Evolutionary conservation across 225 moss, liverwort and hornwort genomes (phyloP).

Genomic region (Polytrichum commune): DNA sequence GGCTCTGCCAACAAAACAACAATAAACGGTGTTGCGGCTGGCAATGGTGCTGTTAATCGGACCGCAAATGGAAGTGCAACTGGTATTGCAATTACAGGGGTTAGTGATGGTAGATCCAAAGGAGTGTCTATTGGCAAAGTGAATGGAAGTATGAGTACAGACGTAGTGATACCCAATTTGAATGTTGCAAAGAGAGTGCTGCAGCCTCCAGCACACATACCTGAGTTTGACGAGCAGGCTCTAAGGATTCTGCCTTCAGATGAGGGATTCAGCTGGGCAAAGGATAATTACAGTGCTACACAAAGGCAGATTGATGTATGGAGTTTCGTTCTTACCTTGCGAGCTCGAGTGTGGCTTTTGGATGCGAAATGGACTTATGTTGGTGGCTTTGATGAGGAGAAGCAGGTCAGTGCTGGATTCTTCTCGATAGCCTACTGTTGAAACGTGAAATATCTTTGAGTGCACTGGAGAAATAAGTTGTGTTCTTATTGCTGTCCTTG

Average conservation of each 20-base stretch:
- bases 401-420: slow-evolving; percentile 51
- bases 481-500: no score
- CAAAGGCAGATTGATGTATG: slow-evolving; percentile 84
- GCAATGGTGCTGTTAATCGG: slow-evolving; percentile 21
- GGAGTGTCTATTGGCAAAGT: slow-evolving; percentile 43
- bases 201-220: slow-evolving; percentile 47
- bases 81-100: slow-evolving; percentile 24
- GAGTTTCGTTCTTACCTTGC: slow-evolving; percentile 85
- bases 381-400: slow-evolving; percentile 81
- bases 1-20: slow-evolving; percentile 13
- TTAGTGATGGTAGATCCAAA: slow-evolving; percentile 13
- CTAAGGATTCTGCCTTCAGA: slow-evolving; percentile 74
- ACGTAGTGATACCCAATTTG: slow-evolving; percentile 42
- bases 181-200: slow-evolving; percentile 43
- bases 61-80: slow-evolving; percentile 20
- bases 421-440: background rate
- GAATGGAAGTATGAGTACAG: slow-evolving; percentile 32
- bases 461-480: no score
- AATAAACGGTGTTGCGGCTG: background rate
- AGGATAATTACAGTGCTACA: slow-evolving; percentile 70
- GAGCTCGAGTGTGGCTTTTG: slow-evolving; percentile 65
- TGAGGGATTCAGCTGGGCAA: slow-evolving; percentile 90
- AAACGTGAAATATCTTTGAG: no score
- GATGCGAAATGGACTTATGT: slow-evolving; percentile 87
- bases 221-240: slow-evolving; percentile 40